Conservation (phyloP, 257 asterid species). For the Ocimum tenuiflorum region DNA sequence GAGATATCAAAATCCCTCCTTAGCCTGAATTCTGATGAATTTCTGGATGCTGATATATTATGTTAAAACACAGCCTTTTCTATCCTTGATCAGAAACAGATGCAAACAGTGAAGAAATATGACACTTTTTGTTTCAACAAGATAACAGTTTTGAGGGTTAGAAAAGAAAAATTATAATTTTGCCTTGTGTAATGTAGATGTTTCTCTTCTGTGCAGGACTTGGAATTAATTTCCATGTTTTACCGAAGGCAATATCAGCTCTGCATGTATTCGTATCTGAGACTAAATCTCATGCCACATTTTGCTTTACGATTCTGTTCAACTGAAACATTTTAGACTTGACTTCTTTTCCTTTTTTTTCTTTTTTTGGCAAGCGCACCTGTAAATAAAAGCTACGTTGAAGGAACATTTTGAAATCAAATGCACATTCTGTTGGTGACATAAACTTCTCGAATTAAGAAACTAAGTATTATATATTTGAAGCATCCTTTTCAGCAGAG, state of each 20-base stretch:
- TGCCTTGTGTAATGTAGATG: slow-evolving; percentile 16
- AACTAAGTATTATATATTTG: too few species aligned
- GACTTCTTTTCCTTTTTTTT: not conserved
- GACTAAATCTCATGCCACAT: slow-evolving; percentile 5
- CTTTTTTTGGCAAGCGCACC: not conserved
- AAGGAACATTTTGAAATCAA: not conserved
- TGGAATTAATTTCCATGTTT: not conserved
- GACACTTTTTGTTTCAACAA: not conserved
- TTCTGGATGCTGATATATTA: not conserved
- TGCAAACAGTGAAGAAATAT: not conserved
- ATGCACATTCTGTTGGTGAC: not conserved
- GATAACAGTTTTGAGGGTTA: not conserved
- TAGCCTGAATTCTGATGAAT: not conserved
- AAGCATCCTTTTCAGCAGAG: too few species aligned
- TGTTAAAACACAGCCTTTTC: not conserved
- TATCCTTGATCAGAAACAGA: not conserved
- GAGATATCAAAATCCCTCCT: not conserved
- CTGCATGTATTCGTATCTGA: slow-evolving; percentile 4
- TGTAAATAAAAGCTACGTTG: not conserved
- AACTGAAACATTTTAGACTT: slow-evolving; percentile 4
- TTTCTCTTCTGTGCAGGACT: slow-evolving; percentile 17
- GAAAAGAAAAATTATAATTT: not conserved
- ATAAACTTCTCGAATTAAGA: too few species aligned
- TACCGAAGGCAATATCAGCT: not conserved
- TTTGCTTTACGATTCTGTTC: not conserved